phyloP scores from a whole-genome alignment of 164 flowering plant species.

The Annona squamosa region DNA sequence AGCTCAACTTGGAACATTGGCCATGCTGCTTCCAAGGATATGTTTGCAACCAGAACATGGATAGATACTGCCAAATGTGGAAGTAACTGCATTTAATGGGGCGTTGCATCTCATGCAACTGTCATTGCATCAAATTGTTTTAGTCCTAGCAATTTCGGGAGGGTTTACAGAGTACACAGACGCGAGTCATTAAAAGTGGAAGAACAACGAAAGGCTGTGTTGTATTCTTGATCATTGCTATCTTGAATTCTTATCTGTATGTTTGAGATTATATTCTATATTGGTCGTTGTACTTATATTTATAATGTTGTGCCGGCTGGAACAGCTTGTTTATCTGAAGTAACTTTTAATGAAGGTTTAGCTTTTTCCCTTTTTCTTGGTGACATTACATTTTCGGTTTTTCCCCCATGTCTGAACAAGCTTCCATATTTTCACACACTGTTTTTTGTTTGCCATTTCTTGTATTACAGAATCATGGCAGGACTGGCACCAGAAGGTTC shows the following conservation, averaged over 20 bases:
- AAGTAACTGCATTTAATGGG: no score
- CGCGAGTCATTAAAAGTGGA: background rate
- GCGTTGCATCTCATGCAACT: no score
- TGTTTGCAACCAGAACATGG: background rate
- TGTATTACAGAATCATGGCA: constrained; percentile 8
- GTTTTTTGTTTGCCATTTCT: background rate
- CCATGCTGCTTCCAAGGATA: background rate
- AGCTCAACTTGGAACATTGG: background rate
- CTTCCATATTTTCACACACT: no score
- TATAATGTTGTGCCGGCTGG: background rate
- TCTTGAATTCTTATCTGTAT: no score
- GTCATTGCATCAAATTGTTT: background rate
- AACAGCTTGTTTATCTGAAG: background rate
- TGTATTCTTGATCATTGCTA: background rate
- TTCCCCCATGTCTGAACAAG: background rate
- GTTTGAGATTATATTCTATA: background rate
- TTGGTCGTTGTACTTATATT: background rate
- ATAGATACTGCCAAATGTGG: no score
- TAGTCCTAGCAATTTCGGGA: no score
- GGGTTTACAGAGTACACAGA: background rate
- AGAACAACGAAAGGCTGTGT: background rate
- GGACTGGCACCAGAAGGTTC: constrained; percentile 20
- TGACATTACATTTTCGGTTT: background rate
- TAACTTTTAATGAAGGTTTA: background rate
- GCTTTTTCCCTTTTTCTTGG: background rate